Percentiles rank a stretch among this genome's conserved stretches.
Conservation (phyloP, 805 yeast genomes). For the Naumovozyma castellii region DNA sequence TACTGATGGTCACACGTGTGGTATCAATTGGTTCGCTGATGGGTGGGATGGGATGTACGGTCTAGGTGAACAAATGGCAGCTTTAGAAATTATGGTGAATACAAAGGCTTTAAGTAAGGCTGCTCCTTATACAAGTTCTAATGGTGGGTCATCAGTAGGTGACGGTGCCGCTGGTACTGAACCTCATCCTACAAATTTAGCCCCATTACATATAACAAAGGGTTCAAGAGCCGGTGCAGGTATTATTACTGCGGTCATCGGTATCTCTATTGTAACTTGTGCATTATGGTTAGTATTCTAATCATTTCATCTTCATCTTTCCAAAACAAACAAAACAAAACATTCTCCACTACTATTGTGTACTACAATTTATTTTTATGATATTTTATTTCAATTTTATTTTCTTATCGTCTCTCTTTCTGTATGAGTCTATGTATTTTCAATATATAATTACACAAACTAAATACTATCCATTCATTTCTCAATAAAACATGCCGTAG, state of each 20-base stretch:
- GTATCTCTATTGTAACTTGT: conserved; percentile 35
- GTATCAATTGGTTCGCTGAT: conserved; percentile 55
- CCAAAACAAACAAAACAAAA: too few relatives aligned
- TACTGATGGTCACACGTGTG: conserved; percentile 80
- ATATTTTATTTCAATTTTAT: too few relatives aligned
- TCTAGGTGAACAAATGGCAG: conserved; percentile 84
- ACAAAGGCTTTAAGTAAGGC: conserved; percentile 31
- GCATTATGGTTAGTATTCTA: conserved; percentile 38
- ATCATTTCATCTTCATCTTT: too few relatives aligned
- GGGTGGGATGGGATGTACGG: conserved; percentile 68
- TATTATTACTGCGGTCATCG: conserved; percentile 50
- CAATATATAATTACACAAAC: too few relatives aligned
- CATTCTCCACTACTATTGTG: too few relatives aligned
- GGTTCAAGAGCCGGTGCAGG: conserved; percentile 63
- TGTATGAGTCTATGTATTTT: too few relatives aligned
- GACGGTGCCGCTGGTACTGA: conserved; percentile 60
- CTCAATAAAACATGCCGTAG: background rate
- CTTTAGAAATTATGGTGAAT: conserved; percentile 54
- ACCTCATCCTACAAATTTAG: conserved; percentile 28
- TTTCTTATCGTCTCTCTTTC: too few relatives aligned
- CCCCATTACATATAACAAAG: conserved; percentile 35
- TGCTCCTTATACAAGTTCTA: conserved; percentile 51
- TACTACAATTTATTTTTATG: too few relatives aligned
- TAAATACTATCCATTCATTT: too few relatives aligned
- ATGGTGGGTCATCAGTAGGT: conserved; percentile 67